Base-by-base conservation (phyloP, 371 early-diverging fungal genomes). In the Rhizomucor pusillus region DNA sequence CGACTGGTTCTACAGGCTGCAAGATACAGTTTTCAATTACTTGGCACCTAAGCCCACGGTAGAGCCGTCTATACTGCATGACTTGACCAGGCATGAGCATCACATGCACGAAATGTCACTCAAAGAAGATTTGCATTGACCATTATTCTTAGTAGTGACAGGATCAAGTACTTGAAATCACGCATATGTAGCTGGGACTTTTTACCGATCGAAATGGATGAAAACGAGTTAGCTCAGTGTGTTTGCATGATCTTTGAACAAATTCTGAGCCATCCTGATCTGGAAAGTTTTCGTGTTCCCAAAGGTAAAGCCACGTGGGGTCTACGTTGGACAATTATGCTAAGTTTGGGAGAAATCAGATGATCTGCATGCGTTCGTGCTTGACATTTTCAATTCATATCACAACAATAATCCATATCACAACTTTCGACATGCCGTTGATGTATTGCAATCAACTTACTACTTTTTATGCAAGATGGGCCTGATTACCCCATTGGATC, bases 371-470 rank as follows among this genome's bases (percentile, higher is more conserved):
- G 68, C 75, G 40, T 84, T 88, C 60, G 71, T 87, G 23, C 72
- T 84, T 62, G 82, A 84, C 51, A 67, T 87, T 51, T 79, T 76
- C 52, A 77, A 85, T 45, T 84, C 85, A n/a, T 90, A 90, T 62
- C 86, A 87, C 64, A 71, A 75, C 34, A 74, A 73, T 41, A 92
- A 92, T 63, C 87, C 88, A n/a, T 91, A 91, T 66, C 93, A 93
- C 67, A 92, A 91, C 68, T 89, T 91, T 69, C 75, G 81, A 20
- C 93, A 93, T 69, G 92, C 93, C 0, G 86, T 91, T 9, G 93
- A 93, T 65, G 92, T 92, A 4, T 62, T 91, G 16, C 93, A 93
- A 65, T 81, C 90, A 50, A 89, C 85, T 7, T 90, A 84, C 46
- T 90, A 85, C 64, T 89, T 90, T 48, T 66, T 91, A 56, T 84